A percentile compares a stretch with the other conserved stretches of the same genome.
These are phyloP conservation scores for Cryptomeria japonica DNA, from an alignment of 75 land plant species.

Conservation along the genomic window DNA sequence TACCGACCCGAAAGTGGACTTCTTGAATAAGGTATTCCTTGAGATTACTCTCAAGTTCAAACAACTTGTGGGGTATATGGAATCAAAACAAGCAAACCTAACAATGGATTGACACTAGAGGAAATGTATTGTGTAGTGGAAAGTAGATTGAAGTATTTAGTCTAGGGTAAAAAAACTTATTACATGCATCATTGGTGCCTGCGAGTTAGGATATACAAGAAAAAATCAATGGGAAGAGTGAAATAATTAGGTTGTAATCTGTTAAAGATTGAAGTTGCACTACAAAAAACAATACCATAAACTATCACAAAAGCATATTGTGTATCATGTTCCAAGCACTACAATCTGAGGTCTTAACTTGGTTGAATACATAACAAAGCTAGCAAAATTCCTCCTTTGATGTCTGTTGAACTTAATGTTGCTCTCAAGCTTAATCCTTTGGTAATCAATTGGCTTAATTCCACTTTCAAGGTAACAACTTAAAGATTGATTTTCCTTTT, in stretches of 20 bases:
- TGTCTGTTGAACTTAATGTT: too few relatives aligned
- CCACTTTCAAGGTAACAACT: not conserved
- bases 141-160: not conserved
- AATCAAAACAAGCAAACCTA: not conserved
- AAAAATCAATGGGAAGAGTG: not conserved
- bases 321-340: not conserved
- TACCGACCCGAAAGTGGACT: not conserved
- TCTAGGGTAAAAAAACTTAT: not conserved
- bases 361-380: too few relatives aligned
- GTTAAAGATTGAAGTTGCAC: not conserved
- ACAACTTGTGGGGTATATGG: not conserved
- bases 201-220: not conserved
- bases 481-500: not conserved
- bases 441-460: not conserved
- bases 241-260: not conserved
- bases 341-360: not conserved
- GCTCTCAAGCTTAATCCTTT: too few relatives aligned
- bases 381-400: too few relatives aligned
- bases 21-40: not conserved
- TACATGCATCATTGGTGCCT: not conserved
- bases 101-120: not conserved
- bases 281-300: not conserved
- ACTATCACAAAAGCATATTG: not conserved
- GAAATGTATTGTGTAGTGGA: not conserved
- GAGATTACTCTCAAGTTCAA: not conserved